Base-by-base conservation (phyloP, 2,329 filamentous ascomycete genomes). In the Colletotrichum sp. region DNA sequence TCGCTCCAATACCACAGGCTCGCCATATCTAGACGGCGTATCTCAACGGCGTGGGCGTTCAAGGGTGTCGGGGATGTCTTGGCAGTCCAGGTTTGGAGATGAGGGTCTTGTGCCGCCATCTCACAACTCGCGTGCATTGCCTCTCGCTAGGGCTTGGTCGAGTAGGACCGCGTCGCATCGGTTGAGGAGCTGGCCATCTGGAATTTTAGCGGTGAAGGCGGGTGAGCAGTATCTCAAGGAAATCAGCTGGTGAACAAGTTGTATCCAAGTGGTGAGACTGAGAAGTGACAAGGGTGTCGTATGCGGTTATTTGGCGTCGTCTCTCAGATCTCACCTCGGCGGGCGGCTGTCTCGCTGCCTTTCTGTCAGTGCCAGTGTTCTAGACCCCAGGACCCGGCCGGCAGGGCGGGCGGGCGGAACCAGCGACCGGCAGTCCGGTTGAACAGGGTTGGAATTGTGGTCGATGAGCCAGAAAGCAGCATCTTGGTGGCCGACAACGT, bases 101-200 rank as follows among this genome's bases (percentile, higher is more conserved):
- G 73, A 76, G 44, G 63, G 70, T 76, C 70, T 39, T 72, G 62
- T 64, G 39, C 39, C n/a, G 70, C 69, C 63, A 68, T 72, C 73
- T 76, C 72, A 75, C 36, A 75, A 72, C 30, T 76, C 73, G 73
- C 39, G 36, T 73, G 64, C 73, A 76, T 64, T 26, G 39, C 34
- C 13, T 76, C 44, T 57, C 18, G 30, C 39, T 72, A 32, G 32
- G 28, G 49, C 30, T n/a, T 52, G 18, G n/a, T 28, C n/a, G n/a
- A 55, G 65, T 63, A 69, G 30, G 55, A 28, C 39, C 26, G 18
- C 62, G 60, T 55, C 21, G 32, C n/a, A 70, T 70, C 55, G 67
- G 72, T 62, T 67, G 64, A 68, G 57, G 21, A 63, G 44, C 24
- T 8, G 18, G 60, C n/a, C 44, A 52, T 52, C n/a, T 52, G n/a